A percentile compares a stretch with the other conserved stretches of the same genome.
Evolutionary conservation across 805 yeast genomes (phyloP).

Genomic region (Saccharomycopsis javanensis): DNA sequence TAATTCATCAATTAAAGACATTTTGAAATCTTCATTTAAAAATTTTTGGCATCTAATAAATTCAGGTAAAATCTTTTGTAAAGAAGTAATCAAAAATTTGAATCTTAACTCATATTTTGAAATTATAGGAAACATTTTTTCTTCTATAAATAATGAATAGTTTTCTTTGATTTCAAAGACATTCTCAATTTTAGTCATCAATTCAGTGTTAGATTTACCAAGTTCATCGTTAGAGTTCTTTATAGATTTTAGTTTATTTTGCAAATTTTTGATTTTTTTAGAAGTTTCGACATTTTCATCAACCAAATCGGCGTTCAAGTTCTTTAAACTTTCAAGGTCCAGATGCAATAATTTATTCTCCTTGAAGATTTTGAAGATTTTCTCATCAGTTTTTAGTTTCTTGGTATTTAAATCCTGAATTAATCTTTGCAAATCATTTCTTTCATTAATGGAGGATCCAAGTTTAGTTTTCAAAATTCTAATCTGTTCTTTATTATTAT

Average conservation of each 20-base stretch:
- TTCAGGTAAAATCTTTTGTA: conserved; percentile 10
- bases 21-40: conserved; percentile 5
- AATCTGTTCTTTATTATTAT: conserved; percentile 9
- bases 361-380: not conserved
- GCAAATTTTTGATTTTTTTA: not conserved
- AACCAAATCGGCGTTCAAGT: not conserved
- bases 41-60: conserved; percentile 3
- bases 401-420: not conserved
- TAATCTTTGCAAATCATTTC: not conserved
- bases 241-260: not conserved
- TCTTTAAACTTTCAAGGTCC: conserved; percentile 1
- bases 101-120: not conserved
- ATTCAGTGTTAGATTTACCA: not conserved
- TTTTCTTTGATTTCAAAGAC: not conserved
- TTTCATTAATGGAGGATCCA: not conserved
- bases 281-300: not conserved
- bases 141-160: not conserved
- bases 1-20: conserved; percentile 2
- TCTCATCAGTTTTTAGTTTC: not conserved
- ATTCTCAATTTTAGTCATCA: not conserved
- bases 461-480: conserved; percentile 11
- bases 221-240: not conserved
- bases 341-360: not conserved
- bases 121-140: not conserved
- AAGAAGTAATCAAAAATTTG: not conserved